A percentile compares a stretch with the other conserved stretches of the same genome.
Conservation (phyloP, 208 protist genomes). For the Acanthamoeba healyi region DNA sequence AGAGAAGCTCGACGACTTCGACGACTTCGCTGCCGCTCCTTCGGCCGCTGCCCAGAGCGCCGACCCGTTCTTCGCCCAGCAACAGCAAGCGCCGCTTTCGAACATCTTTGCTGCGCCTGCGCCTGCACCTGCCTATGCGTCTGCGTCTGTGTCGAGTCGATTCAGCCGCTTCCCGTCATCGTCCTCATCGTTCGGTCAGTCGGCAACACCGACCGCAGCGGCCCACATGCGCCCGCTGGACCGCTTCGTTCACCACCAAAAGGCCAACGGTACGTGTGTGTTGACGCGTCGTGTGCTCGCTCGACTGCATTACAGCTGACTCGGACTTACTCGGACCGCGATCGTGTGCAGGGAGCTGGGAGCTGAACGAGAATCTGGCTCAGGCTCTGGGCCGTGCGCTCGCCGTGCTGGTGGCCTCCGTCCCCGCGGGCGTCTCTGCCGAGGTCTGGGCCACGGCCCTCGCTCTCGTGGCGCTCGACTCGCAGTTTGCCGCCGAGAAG, state of each 20-base stretch:
- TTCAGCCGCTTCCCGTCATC: not conserved
- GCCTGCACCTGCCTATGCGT: too few relatives aligned
- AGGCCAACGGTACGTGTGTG: constrained; percentile 13
- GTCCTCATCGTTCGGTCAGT: not conserved
- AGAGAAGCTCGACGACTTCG: too few relatives aligned
- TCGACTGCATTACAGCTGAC: too few relatives aligned
- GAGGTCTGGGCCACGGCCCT: constrained; percentile 44
- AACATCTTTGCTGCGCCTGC: too few relatives aligned
- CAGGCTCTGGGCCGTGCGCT: not conserved
- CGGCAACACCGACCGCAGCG: not conserved
- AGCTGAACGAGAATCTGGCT: not conserved
- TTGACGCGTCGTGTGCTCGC: too few relatives aligned
- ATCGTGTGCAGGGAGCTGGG: constrained; percentile 4
- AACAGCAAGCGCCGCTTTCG: too few relatives aligned
- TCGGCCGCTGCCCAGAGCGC: too few relatives aligned
- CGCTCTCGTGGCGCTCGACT: not conserved
- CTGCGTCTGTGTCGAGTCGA: too few relatives aligned
- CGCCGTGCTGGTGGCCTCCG: not conserved
- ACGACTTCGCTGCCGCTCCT: too few relatives aligned
- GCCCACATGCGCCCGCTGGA: constrained; percentile 47
- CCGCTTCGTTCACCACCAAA: constrained; percentile 21
- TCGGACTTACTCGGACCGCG: too few relatives aligned
- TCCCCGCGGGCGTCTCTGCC: not conserved
- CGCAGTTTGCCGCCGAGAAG: not conserved
- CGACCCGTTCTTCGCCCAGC: too few relatives aligned